Evolutionary conservation across 495 filamentous ascomycete genomes (phyloP), one percentile per base, ranked within the genome.

Genomic region (Astrothelium subdiscretum): DNA sequence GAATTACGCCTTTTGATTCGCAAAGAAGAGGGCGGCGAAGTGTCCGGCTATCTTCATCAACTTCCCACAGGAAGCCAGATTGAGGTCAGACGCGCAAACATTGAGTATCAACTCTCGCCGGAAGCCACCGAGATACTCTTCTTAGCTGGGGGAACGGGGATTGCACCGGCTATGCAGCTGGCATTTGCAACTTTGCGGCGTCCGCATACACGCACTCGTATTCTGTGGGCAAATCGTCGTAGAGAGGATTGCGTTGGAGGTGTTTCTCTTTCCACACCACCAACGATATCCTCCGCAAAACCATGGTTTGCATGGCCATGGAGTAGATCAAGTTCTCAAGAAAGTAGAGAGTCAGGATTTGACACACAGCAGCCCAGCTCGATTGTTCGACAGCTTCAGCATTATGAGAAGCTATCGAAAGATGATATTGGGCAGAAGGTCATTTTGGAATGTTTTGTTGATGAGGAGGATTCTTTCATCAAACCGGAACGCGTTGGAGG

Each of bases 61-160:
- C 78, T 94, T 13, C 68, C 75, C 1, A 70, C 84, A 2, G 85
- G 86, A 3, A 76, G 85, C 2, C 71, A 75, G 20, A 76, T 97
- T 60, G 85, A 90, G 67, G 70, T 96, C 20, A 82, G 94, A 43
- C 92, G 92, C 0, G 91, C 91, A 20, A 80, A 85, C 64, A 67
- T 84, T 11, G 91, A 95, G 43, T 89, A 79, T 63, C 80, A 74
- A 66, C 82, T 87, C 35, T 87, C 78, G 12, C 62, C 69, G 15
- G 68, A 75, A 48, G 85, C 75, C 40, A 76, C 73, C 22, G 73
- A 81, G 32, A 78, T 96, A 1, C 69, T 97, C 2, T 96, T 97
- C 72, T 76, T 97, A 32, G 94, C 92, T 15, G 94, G 92, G 0
- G 94, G 94, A 0, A 98, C 94, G 5, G 94, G 92, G 0, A 94